phyloP scores from a whole-genome alignment of 345 rosid genomes.

The Gossypium herbaceum region DNA sequence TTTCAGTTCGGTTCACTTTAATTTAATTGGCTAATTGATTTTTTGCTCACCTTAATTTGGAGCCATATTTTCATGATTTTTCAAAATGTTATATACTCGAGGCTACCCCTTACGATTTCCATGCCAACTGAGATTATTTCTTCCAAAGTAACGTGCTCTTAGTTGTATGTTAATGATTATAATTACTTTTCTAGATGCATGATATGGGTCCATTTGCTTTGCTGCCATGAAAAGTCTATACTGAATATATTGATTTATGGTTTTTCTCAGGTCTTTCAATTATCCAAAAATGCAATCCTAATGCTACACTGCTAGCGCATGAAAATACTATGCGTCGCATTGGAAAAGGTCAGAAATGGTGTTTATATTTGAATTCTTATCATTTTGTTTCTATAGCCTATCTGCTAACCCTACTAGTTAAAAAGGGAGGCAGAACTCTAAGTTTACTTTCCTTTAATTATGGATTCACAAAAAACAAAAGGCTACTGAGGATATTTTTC shows the following conservation, averaged over 20 bases:
- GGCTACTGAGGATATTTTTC: neutral
- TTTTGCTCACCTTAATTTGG: neutral
- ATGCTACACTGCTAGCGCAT: slow-evolving; percentile 66
- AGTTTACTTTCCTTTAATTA: neutral
- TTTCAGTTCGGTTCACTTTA: too few species aligned
- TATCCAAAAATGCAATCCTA: slow-evolving; percentile 66
- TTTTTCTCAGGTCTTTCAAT: slow-evolving; percentile 71
- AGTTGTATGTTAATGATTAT: slow-evolving; percentile 9
- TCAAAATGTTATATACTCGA: neutral
- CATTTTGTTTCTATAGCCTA: neutral
- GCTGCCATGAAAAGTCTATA: neutral
- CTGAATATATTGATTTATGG: slow-evolving; percentile 16
- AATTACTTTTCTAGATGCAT: neutral
- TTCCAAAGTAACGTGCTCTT: neutral
- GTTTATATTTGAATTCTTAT: neutral
- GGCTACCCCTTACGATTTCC: neutral
- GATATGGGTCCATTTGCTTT: neutral
- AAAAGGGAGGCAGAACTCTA: neutral
- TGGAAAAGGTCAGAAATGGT: slow-evolving; percentile 41
- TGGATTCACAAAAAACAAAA: neutral
- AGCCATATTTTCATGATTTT: neutral
- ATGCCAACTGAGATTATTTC: neutral
- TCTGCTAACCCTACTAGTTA: neutral
- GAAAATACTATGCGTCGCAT: slow-evolving; percentile 66
- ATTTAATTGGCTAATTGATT: too few species aligned